A percentile compares a stretch with the other conserved stretches of the same genome.
Conservation (phyloP, 2,329 filamentous ascomycete species). For the Podosphaera fusca region DNA sequence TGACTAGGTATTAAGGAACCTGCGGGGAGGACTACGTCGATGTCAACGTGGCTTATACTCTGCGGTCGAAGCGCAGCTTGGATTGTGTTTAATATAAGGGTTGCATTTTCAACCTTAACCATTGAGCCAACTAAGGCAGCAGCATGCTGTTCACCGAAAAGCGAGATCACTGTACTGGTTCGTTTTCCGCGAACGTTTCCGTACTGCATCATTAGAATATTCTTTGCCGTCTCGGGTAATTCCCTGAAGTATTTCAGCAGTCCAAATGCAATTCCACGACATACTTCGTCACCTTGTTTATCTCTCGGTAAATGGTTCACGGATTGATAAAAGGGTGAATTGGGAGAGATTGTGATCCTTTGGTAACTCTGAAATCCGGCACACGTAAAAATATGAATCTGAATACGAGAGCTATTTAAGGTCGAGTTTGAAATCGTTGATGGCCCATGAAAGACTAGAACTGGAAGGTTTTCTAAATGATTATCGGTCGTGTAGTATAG, state of each 20-base stretch:
- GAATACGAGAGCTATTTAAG: constrained; percentile 76
- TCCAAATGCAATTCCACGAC: constrained; percentile 73
- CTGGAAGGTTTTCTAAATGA: constrained; percentile 53
- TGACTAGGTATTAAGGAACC: constrained; percentile 44
- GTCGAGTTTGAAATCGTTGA: constrained; percentile 75
- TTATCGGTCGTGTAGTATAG: constrained; percentile 82
- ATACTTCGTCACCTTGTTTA: constrained; percentile 86
- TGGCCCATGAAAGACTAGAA: constrained; percentile 80
- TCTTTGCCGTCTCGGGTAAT: constrained; percentile 54
- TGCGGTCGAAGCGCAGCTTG: constrained; percentile 59
- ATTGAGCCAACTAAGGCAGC: constrained; percentile 74
- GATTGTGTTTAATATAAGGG: constrained; percentile 49
- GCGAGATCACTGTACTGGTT: constrained; percentile 33
- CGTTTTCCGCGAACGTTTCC: constrained; percentile 23
- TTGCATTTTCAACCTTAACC: constrained; percentile 55
- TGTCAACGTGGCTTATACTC: constrained; percentile 60
- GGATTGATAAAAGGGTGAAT: constrained; percentile 71
- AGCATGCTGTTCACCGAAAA: constrained; percentile 83
- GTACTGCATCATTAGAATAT: constrained; percentile 33
- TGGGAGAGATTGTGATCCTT: constrained; percentile 79
- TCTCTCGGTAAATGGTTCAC: constrained; percentile 80
- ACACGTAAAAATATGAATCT: constrained; percentile 76
- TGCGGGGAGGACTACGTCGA: constrained; percentile 67
- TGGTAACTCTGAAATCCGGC: constrained; percentile 78
- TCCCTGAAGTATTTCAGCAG: constrained; percentile 88